Conservation (phyloP, 2,329 filamentous ascomycete genomes). For the Trichoderma cornu-damae region DNA sequence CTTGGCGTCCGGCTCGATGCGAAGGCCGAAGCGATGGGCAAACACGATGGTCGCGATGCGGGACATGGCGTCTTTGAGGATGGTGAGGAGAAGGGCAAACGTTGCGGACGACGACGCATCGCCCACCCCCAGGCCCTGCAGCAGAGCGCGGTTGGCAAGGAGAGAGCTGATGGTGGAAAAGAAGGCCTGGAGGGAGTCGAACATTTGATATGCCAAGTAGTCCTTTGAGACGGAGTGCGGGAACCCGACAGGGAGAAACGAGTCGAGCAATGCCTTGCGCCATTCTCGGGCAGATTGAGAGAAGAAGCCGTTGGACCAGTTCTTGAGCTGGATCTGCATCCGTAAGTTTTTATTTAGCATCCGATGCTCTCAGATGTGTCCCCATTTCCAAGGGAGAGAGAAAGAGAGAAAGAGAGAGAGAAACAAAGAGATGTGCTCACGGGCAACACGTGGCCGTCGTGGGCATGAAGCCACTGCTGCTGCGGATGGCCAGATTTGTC, state of each 20-base stretch:
- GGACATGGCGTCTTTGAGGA: slow-evolving; percentile 76
- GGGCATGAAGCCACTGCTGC: slow-evolving; percentile 33
- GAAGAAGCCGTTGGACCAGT: slow-evolving; percentile 25
- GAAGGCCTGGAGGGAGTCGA: slow-evolving; percentile 78
- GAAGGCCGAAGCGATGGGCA: slow-evolving; percentile 72
- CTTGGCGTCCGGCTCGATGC: slow-evolving; percentile 87
- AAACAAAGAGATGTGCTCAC: slow-evolving; percentile 27
- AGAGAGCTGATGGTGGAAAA: slow-evolving; percentile 76
- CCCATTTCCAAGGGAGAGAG: not conserved
- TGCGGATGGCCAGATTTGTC: slow-evolving; percentile 36
- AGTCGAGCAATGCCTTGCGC: slow-evolving; percentile 49
- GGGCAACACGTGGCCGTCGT: slow-evolving; percentile 25
- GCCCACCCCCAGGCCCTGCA: slow-evolving; percentile 76
- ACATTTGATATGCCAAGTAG: slow-evolving; percentile 68
- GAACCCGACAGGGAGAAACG: slow-evolving; percentile 84
- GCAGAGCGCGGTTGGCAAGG: slow-evolving; percentile 74
- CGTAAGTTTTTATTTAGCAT: not conserved
- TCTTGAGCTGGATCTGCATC: slow-evolving; percentile 24
- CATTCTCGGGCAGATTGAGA: slow-evolving; percentile 31
- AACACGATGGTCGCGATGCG: slow-evolving; percentile 81
- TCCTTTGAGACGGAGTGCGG: slow-evolving; percentile 80
- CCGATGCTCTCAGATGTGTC: not conserved
- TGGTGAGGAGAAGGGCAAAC: slow-evolving; percentile 72
- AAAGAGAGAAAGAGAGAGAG: not conserved
- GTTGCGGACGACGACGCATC: slow-evolving; percentile 75